phyloP scores from a whole-genome alignment of 371 early-diverging fungal genomes.

The Mucor saturninus region DNA sequence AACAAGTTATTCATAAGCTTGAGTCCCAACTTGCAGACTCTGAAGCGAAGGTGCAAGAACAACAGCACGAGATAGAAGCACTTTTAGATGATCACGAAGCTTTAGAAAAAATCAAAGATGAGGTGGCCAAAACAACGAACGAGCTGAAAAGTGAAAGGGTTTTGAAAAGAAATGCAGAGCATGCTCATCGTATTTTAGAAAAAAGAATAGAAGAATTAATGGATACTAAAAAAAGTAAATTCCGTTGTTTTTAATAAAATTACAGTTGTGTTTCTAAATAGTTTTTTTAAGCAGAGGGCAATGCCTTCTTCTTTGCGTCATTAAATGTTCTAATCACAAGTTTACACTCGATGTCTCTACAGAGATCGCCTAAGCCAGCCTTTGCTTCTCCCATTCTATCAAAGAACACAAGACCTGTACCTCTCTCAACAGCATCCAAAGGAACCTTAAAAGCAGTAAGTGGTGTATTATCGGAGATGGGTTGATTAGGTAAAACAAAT shows the following conservation, averaged over 20 bases:
- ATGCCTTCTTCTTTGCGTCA: slow-evolving; percentile 45
- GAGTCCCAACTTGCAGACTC: slow-evolving; percentile 9
- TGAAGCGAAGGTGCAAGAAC: slow-evolving; percentile 14
- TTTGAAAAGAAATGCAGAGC: slow-evolving; percentile 14
- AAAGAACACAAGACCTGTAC: slow-evolving; percentile 81
- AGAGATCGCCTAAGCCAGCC: slow-evolving; percentile 48
- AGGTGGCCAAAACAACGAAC: neutral
- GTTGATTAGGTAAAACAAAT: slow-evolving; percentile 88
- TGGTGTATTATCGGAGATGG: slow-evolving; percentile 69
- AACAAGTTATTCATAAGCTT: neutral
- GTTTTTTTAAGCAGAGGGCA: slow-evolving; percentile 11
- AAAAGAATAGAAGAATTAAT: slow-evolving; percentile 13
- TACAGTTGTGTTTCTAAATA: slow-evolving; percentile 3
- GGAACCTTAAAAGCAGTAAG: slow-evolving; percentile 76
- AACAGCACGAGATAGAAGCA: slow-evolving; percentile 4
- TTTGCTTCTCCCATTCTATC: slow-evolving; percentile 60
- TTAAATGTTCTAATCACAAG: slow-evolving; percentile 50
- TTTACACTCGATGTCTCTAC: slow-evolving; percentile 53
- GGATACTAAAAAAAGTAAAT: slow-evolving; percentile 24
- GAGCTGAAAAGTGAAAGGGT: slow-evolving; percentile 13
- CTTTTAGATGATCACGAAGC: neutral
- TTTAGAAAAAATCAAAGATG: neutral
- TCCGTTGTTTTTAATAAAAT: slow-evolving; percentile 24
- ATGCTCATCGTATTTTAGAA: slow-evolving; percentile 14
- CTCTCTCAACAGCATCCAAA: slow-evolving; percentile 77